Base-by-base conservation (phyloP, 2,329 filamentous ascomycete genomes). In the Alternaria triticina region DNA sequence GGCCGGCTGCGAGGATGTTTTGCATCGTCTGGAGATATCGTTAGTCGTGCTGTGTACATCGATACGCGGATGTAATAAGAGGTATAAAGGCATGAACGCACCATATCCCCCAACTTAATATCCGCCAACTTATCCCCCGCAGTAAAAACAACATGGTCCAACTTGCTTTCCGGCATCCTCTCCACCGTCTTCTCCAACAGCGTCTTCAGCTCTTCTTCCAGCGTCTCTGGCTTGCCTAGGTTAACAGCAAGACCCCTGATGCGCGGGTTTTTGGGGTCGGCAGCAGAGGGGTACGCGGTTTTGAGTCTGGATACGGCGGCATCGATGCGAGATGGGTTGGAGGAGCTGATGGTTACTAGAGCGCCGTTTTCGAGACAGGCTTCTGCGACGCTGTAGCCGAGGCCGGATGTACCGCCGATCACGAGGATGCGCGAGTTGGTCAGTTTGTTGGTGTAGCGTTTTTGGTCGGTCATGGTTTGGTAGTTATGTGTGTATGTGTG, bases 341-440 rank as follows among this genome's bases (percentile, higher is more conserved):
- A 90, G 3, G 86, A 88, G n/a, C 86, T 85, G 71, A 91, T 84
- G 49, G 82, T 84, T 15, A 91, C 85, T n/a, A 74, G 75, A 43
- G 85, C 86, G 33, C 87, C 87, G 61, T 85, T 80, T 57, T 86
- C 85, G 45, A 90, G 74, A 13, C 82, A 80, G 3, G 84, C 86
- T 80, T 89, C 85, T 55, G 89, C 88, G 11, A 89, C 86, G 58
- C 80, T 83, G 66, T 84, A 87, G 30, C 89, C 89, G 44, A 91
- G 88, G 55, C 89, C 89, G 15, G 86, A 84, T 3, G 87, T 86
- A 44, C 88, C 90, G 47, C 89, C 89, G 50, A 91, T 83, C 71
- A 91, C 79, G 44, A 92, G 85, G 69, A 90, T 77, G 64, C 81
- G 82, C 27, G 78, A 74, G 66, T 74, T 76, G 11, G 76, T 65